phyloP scores from a whole-genome alignment of 192 early-diverging fungal genomes.

The Tieghemiomyces parasiticus region DNA sequence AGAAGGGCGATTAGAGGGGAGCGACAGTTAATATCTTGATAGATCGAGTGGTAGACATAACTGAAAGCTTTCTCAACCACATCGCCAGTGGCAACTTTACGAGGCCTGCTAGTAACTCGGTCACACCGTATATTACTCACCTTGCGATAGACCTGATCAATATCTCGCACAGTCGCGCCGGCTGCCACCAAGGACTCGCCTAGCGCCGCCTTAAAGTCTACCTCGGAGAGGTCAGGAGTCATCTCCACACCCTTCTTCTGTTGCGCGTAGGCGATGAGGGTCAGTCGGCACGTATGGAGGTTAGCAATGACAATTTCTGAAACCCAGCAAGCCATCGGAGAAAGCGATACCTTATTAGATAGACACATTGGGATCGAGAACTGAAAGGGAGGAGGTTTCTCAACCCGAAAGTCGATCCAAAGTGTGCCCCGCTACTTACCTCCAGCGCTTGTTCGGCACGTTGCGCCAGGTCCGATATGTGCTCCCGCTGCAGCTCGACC shows the following conservation, averaged over 20 bases:
- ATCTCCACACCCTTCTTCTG: too few relatives aligned
- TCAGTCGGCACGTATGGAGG: too few relatives aligned
- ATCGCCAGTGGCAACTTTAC: not conserved
- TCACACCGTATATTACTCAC: slow-evolving; percentile 12
- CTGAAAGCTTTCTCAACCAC: not conserved
- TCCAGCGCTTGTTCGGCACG: slow-evolving; percentile 30
- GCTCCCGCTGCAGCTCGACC: slow-evolving; percentile 63
- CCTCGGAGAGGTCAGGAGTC: too few relatives aligned
- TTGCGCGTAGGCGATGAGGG: too few relatives aligned
- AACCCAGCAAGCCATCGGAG: not conserved
- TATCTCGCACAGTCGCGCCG: slow-evolving; percentile 18
- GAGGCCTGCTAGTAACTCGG: not conserved
- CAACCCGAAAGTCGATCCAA: slow-evolving; percentile 24
- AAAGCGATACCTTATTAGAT: not conserved
- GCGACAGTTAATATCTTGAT: not conserved
- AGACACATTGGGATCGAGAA: slow-evolving; percentile 18
- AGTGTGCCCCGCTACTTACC: slow-evolving; percentile 19
- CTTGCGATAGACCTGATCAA: slow-evolving; percentile 35
- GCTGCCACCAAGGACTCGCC: too few relatives aligned
- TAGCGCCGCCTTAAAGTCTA: too few relatives aligned
- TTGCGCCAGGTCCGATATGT: too few relatives aligned
- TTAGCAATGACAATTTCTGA: not conserved
- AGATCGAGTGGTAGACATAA: too few relatives aligned
- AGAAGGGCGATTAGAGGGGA: too few relatives aligned
- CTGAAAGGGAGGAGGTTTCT: slow-evolving; percentile 18